Evolutionary conservation across 2,329 filamentous ascomycete genomes (phyloP).

Genomic region (Diaporthe vaccinii): DNA sequence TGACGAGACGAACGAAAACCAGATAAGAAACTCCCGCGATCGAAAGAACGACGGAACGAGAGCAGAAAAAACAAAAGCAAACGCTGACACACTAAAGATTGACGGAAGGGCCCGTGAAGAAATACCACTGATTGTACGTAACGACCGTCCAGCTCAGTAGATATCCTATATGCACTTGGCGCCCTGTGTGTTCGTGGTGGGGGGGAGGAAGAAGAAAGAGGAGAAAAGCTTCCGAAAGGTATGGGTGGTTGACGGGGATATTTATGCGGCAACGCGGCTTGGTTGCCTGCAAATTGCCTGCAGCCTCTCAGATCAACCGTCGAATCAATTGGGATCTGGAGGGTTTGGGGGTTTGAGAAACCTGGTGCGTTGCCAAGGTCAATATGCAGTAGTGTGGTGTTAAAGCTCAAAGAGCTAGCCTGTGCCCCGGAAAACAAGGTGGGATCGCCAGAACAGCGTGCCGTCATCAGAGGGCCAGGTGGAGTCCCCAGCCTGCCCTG

Average conservation of each 20-base stretch:
- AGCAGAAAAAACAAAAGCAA: constrained; percentile 50
- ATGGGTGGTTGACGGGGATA: constrained; percentile 54
- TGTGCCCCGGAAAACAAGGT: constrained; percentile 40
- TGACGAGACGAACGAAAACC: constrained; percentile 66
- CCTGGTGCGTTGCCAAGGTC: constrained; percentile 22
- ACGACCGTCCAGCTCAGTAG: constrained; percentile 60
- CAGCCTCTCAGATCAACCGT: constrained; percentile 30
- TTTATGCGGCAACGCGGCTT: constrained; percentile 46
- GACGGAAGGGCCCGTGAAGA: constrained; percentile 67
- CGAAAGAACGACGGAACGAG: constrained; percentile 55
- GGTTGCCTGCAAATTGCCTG: constrained; percentile 38
- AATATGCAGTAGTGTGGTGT: constrained; percentile 33
- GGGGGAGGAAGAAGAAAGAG: constrained; percentile 62
- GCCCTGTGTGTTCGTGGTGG: constrained; percentile 67
- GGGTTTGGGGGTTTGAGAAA: constrained; percentile 21
- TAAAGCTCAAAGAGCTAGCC: constrained; percentile 18
- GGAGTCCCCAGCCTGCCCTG: constrained; percentile 28
- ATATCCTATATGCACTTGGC: constrained; percentile 69
- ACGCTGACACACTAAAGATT: constrained; percentile 57
- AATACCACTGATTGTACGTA: constrained; percentile 53
- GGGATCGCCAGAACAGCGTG: constrained; percentile 34
- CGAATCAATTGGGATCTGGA: constrained; percentile 27
- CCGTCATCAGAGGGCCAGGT: constrained; percentile 35
- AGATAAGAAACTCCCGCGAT: constrained; percentile 44
- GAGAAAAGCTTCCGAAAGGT: constrained; percentile 52